Evolutionary conservation across 2,329 filamentous ascomycete genomes (phyloP), one percentile per base, ranked within the genome.

Genomic region (Alternaria triticimaculans): DNA sequence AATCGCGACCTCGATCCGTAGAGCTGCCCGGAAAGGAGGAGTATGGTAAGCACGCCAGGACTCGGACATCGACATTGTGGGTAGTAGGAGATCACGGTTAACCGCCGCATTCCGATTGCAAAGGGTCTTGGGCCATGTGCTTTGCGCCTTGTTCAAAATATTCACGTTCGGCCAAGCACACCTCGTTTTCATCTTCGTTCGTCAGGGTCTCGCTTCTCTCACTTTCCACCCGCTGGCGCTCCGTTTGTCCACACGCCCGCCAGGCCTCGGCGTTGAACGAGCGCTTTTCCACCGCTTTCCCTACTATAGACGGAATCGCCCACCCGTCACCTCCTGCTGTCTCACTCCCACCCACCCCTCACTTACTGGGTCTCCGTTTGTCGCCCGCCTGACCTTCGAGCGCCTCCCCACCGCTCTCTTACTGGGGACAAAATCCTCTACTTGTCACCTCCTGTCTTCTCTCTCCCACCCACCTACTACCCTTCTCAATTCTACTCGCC

Each of bases 1-100:
- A 73, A 75, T 51, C 73, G 76, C 37, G 65, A 80, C 37, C 63
- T 79, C 9, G 71, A 78, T 15, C 76, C 76, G 74, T 83, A 60
- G 53, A 25, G 46, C 3, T 43, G 37, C 3, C 41, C 10, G 15
- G 11, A 6, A 25, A 18, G 14, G 25, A 25, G 25, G 6, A 25
- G 3, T 11, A 3, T 28, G 26, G 10, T 28, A 28, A 11, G 2
- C 26, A 11, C 26, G 6, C 25, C 5, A 6, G 18, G 18, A 21
- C 20, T 11, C 5, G 12, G 3, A 11, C 4, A 45, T 6, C 43
- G 23, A 7, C 11, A 44, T 43, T 18, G 43, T 3, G 43, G 43
- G 11, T 23, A 23, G 12, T 48, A 11, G 10, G 15, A n/a, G 44
- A 48, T 48, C 10, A n/a, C 21, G 45, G 45, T 25, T 7, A 2